Evolutionary conservation across 1,284 basidiomycete genomes (phyloP).

Genomic region (Phlebopus sp.): DNA sequence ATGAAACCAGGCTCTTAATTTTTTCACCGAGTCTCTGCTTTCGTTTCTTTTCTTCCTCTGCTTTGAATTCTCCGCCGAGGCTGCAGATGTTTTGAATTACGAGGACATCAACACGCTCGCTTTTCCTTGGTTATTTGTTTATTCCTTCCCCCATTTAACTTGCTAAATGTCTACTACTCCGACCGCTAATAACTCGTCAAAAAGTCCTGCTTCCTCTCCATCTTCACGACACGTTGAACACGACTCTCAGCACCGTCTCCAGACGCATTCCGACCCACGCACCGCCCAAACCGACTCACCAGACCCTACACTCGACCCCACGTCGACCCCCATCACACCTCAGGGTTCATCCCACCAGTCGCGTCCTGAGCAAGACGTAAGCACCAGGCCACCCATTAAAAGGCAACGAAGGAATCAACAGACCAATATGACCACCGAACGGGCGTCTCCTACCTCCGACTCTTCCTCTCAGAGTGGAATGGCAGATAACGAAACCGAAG

Average conservation of each 20-base stretch:
- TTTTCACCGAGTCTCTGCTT: not conserved
- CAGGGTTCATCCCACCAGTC: slow-evolving; percentile 15
- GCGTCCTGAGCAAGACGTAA: slow-evolving; percentile 20
- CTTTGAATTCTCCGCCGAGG: not conserved
- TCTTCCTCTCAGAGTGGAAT: slow-evolving; percentile 54
- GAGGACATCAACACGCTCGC: slow-evolving; percentile 6
- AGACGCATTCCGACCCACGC: slow-evolving; percentile 1
- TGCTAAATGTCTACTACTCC: slow-evolving; percentile 22
- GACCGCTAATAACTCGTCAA: slow-evolving; percentile 23
- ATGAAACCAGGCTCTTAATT: slow-evolving; percentile 8
- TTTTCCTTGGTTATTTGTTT: slow-evolving; percentile 27
- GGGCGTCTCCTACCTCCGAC: slow-evolving; percentile 28
- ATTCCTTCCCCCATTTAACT: slow-evolving; percentile 16
- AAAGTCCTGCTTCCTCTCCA: slow-evolving; percentile 10
- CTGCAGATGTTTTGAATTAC: slow-evolving; percentile 15
- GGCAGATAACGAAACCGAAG: slow-evolving; percentile 52
- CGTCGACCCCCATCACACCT: slow-evolving; percentile 9
- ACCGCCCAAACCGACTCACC: not conserved
- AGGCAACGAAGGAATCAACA: slow-evolving; percentile 11
- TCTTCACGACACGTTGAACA: slow-evolving; percentile 23
- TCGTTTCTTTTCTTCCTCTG: not conserved
- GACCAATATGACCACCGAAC: slow-evolving; percentile 21
- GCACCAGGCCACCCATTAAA: slow-evolving; percentile 17
- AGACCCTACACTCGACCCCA: slow-evolving; percentile 10
- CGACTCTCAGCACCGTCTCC: slow-evolving; percentile 13